phyloP scores from a whole-genome alignment of 345 rosid species.

The Durio zibethinus region DNA sequence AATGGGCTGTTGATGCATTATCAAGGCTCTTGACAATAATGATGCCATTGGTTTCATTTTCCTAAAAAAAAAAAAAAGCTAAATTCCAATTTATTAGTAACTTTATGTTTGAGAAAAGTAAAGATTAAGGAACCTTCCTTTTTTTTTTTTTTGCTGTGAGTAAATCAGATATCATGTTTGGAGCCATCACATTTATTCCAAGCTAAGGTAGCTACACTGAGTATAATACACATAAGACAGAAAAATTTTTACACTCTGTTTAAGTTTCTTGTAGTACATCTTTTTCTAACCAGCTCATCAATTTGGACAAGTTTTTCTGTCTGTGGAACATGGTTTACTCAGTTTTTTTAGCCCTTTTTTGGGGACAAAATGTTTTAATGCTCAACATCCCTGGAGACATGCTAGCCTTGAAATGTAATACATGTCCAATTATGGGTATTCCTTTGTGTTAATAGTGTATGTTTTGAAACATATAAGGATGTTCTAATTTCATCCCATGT shows the following conservation, averaged over 20 bases:
- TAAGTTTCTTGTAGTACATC: too few species aligned
- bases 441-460: background rate
- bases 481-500: too few species aligned
- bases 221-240: background rate
- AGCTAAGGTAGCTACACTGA: constrained; percentile 33
- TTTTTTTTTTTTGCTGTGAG: background rate
- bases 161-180: background rate
- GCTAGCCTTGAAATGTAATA: background rate
- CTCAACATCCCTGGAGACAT: background rate
- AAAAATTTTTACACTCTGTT: background rate
- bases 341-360: background rate
- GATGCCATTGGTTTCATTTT: background rate
- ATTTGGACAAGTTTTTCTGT: too few species aligned
- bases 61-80: background rate
- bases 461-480: too few species aligned
- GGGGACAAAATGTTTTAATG: background rate
- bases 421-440: background rate
- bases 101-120: constrained; percentile 55
- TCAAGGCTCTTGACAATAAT: constrained; percentile 18
- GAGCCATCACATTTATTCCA: constrained; percentile 39
- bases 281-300: background rate
- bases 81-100: constrained; percentile 15
- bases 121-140: constrained; percentile 39
- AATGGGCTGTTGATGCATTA: constrained; percentile 18
- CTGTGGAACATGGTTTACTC: too few species aligned